Evolutionary conservation across 305 asterid species (phyloP).

Genomic region (Fraxinus platypoda): DNA sequence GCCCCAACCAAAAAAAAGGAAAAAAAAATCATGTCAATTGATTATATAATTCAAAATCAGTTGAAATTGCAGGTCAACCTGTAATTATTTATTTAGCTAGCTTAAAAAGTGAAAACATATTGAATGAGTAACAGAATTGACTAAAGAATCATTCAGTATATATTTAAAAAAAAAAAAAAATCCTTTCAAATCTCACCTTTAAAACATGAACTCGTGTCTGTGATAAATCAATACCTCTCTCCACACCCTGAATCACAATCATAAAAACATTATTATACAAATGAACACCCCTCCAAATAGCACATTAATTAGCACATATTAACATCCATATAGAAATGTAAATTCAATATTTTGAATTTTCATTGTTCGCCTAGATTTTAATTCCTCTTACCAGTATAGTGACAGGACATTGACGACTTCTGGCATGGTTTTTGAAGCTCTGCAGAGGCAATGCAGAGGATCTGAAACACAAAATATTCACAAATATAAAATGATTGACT

Average conservation of each 20-base stretch:
- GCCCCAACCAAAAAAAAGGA: neutral
- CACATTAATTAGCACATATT: neutral
- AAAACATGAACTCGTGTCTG: conserved; percentile 28
- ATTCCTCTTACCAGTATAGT: conserved; percentile 44
- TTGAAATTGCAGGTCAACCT: neutral
- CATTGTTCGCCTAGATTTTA: neutral
- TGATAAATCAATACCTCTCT: conserved; percentile 30
- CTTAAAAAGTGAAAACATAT: neutral
- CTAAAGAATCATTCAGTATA: neutral
- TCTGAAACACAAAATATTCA: conserved; percentile 35
- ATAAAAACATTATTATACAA: neutral
- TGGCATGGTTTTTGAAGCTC: conserved; percentile 38
- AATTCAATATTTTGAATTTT: neutral
- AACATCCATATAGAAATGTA: neutral
- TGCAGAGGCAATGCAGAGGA: conserved; percentile 56
- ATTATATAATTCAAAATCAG: neutral
- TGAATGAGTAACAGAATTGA: neutral
- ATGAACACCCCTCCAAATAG: neutral
- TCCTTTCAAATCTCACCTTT: conserved; percentile 39
- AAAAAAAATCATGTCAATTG: neutral
- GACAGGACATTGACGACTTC: conserved; percentile 36
- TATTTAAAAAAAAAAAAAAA: neutral
- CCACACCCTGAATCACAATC: conserved; percentile 42
- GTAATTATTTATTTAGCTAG: neutral
- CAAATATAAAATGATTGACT: conserved; percentile 8